phyloP scores from a whole-genome alignment of 805 yeast genomes.

The Myxozyma neotropica region DNA sequence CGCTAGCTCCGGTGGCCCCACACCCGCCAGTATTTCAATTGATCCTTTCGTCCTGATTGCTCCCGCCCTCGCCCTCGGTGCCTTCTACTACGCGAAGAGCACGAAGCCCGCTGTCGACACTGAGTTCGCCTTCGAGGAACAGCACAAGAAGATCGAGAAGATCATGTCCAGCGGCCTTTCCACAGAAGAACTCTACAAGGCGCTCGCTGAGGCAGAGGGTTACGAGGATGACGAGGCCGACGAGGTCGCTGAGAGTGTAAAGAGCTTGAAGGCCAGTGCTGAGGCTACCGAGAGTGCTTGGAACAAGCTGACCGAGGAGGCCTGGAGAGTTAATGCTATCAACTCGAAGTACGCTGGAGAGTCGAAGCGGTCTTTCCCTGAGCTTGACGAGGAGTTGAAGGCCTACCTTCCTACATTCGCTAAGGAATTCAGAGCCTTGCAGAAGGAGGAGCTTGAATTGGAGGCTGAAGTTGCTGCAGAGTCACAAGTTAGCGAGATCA shows the following conservation, averaged over 20 bases:
- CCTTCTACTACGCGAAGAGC: constrained; percentile 2
- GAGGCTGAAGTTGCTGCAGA: no score
- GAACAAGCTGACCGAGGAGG: background rate
- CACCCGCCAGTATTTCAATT: background rate
- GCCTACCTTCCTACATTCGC: no score
- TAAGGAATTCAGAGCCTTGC: no score
- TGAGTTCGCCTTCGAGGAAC: constrained; percentile 1
- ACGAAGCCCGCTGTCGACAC: background rate
- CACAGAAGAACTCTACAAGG: constrained; percentile 1
- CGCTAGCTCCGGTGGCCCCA: constrained; percentile 2
- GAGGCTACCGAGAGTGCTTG: background rate
- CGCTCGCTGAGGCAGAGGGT: background rate
- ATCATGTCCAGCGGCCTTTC: background rate
- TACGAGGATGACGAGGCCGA: background rate
- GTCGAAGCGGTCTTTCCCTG: background rate
- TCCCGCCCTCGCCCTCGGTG: constrained; percentile 6
- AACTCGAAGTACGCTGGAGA: no score
- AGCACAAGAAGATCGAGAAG: background rate
- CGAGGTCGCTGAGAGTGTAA: background rate
- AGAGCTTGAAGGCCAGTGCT: background rate
- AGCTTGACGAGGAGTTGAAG: background rate
- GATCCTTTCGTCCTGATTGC: constrained; percentile 3
- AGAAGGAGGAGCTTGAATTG: no score
- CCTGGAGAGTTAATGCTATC: no score
- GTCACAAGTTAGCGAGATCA: background rate